Conservation (phyloP, 176 grass and related monocot species). For the Lolium rigidum region DNA sequence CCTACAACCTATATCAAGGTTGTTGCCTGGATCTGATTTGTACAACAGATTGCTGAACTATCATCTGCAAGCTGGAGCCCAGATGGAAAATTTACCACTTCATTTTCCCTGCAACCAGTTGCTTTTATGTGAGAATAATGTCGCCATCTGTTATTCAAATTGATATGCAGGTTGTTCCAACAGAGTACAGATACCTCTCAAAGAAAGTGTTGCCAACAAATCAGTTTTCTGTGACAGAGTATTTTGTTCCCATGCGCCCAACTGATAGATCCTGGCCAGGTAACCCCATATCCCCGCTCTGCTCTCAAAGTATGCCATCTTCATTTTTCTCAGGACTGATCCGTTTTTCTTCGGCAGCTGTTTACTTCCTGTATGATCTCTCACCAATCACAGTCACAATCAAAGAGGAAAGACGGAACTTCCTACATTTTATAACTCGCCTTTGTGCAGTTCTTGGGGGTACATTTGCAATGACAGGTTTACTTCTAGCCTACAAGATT, state of each 20-base stretch:
- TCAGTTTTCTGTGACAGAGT: slow-evolving; percentile 98
- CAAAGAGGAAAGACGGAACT: slow-evolving; percentile 91
- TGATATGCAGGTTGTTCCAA: slow-evolving; percentile 81
- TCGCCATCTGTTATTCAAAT: slow-evolving; percentile 34
- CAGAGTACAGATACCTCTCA: slow-evolving; percentile 93
- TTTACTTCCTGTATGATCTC: slow-evolving; percentile 97
- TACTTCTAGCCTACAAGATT: slow-evolving; percentile 19
- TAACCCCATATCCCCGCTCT: slow-evolving; percentile 16
- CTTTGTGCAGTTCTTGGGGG: slow-evolving; percentile 97
- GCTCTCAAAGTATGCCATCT: not conserved
- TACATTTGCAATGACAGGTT: slow-evolving; percentile 99
- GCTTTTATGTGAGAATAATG: not conserved
- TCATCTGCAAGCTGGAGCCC: not conserved
- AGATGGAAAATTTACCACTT: slow-evolving; percentile 27
- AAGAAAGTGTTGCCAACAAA: slow-evolving; percentile 92
- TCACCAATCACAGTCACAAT: slow-evolving; percentile 98
- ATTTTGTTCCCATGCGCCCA: slow-evolving; percentile 75
- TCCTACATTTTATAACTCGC: slow-evolving; percentile 97
- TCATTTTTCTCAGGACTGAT: slow-evolving; percentile 38
- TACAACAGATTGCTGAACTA: not conserved
- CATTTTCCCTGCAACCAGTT: not conserved
- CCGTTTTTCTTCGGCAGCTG: slow-evolving; percentile 57
- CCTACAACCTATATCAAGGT: not conserved
- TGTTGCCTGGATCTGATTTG: slow-evolving; percentile 9
- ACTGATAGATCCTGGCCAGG: slow-evolving; percentile 92